Conservation (phyloP, 2,329 filamentous ascomycete species). For the Alternaria dauci region DNA sequence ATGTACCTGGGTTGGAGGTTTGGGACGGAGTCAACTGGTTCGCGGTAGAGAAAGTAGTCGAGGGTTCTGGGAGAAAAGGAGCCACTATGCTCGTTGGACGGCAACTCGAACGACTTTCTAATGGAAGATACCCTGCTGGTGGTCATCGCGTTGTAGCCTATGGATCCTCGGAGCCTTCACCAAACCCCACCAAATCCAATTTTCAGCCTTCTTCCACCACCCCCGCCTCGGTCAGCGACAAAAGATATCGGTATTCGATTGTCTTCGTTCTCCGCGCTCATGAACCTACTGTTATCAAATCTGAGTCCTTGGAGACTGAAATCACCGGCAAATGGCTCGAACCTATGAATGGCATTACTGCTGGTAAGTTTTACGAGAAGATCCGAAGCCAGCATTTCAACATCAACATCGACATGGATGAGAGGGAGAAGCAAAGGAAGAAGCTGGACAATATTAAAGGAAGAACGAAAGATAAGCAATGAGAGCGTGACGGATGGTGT, state of each 20-base stretch:
- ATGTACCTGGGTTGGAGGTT: slow-evolving; percentile 50
- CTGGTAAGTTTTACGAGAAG: slow-evolving; percentile 42
- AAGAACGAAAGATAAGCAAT: slow-evolving; percentile 35
- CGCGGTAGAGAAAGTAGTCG: slow-evolving; percentile 40
- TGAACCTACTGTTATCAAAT: slow-evolving; percentile 37
- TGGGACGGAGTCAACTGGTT: slow-evolving; percentile 41
- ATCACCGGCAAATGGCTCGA: slow-evolving; percentile 42
- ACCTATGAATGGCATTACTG: slow-evolving; percentile 37
- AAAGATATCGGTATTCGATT: slow-evolving; percentile 45
- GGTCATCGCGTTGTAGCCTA: slow-evolving; percentile 50
- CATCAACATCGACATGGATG: slow-evolving; percentile 46
- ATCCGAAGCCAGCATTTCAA: slow-evolving; percentile 48
- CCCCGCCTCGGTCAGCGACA: not conserved
- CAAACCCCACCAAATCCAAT: too few relatives aligned
- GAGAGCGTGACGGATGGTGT: not conserved
- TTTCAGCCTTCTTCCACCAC: not conserved
- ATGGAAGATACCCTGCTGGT: slow-evolving; percentile 42
- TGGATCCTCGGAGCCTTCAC: slow-evolving; percentile 15
- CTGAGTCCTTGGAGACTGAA: slow-evolving; percentile 35
- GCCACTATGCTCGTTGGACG: slow-evolving; percentile 44
- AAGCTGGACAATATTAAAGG: not conserved
- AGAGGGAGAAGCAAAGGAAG: slow-evolving; percentile 44
- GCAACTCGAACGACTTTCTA: slow-evolving; percentile 41
- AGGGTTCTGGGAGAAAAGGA: slow-evolving; percentile 16
- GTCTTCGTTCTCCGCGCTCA: slow-evolving; percentile 50